These are phyloP conservation scores for Bryum argenteum DNA, from an alignment of 225 moss, liverwort and hornwort genomes.

Conservation along the genomic window DNA sequence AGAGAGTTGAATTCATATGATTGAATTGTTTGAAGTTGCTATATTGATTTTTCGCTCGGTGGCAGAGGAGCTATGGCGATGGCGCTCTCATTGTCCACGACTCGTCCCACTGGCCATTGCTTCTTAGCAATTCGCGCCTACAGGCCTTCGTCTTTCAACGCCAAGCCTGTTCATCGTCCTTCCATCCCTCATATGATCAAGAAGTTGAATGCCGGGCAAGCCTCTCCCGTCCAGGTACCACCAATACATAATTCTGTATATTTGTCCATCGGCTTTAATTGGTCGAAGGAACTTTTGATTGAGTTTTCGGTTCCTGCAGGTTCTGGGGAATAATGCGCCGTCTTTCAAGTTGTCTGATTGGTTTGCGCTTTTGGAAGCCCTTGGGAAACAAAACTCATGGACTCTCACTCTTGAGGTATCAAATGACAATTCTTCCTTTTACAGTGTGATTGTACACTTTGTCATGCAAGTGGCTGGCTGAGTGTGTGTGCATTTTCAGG, in stretches of 20 bases:
- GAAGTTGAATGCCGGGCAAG: constrained; percentile 32
- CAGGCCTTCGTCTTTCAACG: constrained; percentile 19
- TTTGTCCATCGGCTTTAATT: no score
- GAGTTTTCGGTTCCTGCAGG: constrained; percentile 34
- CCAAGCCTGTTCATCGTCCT: constrained; percentile 31
- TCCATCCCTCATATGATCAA: constrained; percentile 38
- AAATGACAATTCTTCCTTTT: constrained; percentile 27
- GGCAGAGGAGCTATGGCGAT: no score
- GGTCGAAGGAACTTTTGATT: neutral
- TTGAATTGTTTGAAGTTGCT: no score
- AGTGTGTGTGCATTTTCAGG: constrained; percentile 36
- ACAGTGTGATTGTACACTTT: no score
- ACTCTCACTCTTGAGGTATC: constrained; percentile 85
- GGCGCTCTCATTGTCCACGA: neutral
- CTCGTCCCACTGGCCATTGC: constrained; percentile 17
- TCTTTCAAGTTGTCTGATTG: constrained; percentile 66
- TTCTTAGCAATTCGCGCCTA: constrained; percentile 35
- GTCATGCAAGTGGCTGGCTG: no score
- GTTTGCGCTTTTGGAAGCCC: constrained; percentile 79
- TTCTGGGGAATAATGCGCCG: constrained; percentile 58
- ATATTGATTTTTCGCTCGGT: no score
- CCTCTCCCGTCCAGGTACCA: constrained; percentile 46
- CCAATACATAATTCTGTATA: neutral
- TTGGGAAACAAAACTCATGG: constrained; percentile 75
- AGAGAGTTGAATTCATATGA: no score